phyloP scores from a whole-genome alignment of 371 early-diverging fungal genomes.

The Mortierella sp. region DNA sequence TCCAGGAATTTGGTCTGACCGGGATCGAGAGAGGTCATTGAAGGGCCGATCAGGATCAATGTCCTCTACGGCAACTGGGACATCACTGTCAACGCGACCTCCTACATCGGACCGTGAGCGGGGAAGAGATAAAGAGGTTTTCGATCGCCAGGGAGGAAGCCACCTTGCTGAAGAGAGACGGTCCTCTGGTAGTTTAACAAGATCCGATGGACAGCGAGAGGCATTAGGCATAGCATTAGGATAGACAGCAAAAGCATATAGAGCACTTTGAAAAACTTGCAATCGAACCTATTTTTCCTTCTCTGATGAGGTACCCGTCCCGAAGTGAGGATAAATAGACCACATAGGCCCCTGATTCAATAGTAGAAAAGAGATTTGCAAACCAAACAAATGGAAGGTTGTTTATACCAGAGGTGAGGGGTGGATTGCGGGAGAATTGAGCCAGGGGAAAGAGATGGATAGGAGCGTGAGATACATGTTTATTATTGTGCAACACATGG shows the following conservation, averaged over 20 bases:
- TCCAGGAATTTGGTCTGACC: background rate
- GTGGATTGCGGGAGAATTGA: no score
- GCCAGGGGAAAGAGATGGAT: no score
- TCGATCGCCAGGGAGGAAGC: slow-evolving; percentile 1
- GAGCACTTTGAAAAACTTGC: background rate
- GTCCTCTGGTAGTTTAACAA: slow-evolving; percentile 9
- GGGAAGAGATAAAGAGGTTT: slow-evolving; percentile 6
- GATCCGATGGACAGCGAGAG: background rate
- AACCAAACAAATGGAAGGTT: no score
- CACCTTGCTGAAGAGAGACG: background rate
- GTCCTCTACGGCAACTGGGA: background rate
- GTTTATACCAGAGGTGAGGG: no score
- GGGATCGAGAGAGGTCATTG: background rate
- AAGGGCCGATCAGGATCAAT: background rate
- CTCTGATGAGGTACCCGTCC: background rate
- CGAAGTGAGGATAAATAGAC: background rate
- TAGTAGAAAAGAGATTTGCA: no score
- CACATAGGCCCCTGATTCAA: background rate
- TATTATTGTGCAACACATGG: no score
- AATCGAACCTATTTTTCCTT: no score
- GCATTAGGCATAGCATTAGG: background rate
- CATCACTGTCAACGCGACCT: background rate
- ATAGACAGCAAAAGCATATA: background rate
- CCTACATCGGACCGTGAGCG: slow-evolving; percentile 6
- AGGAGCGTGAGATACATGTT: no score